Conservation (phyloP, 305 asterid genomes). For the Ajuga reptans region DNA sequence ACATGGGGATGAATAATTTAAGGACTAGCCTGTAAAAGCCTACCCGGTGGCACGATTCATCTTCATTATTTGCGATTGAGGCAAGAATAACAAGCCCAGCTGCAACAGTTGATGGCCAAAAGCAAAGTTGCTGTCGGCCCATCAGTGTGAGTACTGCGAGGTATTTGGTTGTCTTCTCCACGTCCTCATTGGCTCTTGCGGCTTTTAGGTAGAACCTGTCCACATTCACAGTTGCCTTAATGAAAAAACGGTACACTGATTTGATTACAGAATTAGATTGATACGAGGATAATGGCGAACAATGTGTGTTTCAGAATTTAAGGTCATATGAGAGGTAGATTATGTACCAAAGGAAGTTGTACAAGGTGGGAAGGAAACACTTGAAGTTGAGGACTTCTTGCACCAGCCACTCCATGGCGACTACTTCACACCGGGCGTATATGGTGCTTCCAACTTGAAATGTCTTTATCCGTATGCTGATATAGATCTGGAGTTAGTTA, state of each 20-base stretch:
- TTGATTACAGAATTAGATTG: not conserved
- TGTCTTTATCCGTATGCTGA: slow-evolving; percentile 51
- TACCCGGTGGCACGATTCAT: slow-evolving; percentile 57
- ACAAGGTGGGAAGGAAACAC: slow-evolving; percentile 76
- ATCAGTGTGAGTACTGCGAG: slow-evolving; percentile 66
- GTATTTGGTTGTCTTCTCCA: slow-evolving; percentile 60
- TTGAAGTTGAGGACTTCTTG: slow-evolving; percentile 80
- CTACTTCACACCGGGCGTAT: slow-evolving; percentile 71
- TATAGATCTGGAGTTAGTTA: slow-evolving; percentile 8
- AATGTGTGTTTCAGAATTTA: not conserved
- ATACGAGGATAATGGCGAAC: not conserved
- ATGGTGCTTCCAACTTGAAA: slow-evolving; percentile 47
- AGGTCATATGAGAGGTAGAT: not conserved
- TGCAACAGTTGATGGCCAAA: slow-evolving; percentile 93
- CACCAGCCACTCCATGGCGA: slow-evolving; percentile 98
- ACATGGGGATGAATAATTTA: not conserved
- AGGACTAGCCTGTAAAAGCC: slow-evolving; percentile 6
- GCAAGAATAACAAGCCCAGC: slow-evolving; percentile 82
- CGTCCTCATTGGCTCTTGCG: slow-evolving; percentile 46
- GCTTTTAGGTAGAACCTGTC: slow-evolving; percentile 85
- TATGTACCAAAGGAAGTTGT: slow-evolving; percentile 77
- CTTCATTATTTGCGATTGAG: slow-evolving; percentile 45
- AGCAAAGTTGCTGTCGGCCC: slow-evolving; percentile 82
- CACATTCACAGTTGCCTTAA: slow-evolving; percentile 9
- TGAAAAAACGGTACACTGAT: not conserved